Evolutionary conservation across 1,284 basidiomycete species (phyloP).

Genomic region (Ceratobasidium sp.): DNA sequence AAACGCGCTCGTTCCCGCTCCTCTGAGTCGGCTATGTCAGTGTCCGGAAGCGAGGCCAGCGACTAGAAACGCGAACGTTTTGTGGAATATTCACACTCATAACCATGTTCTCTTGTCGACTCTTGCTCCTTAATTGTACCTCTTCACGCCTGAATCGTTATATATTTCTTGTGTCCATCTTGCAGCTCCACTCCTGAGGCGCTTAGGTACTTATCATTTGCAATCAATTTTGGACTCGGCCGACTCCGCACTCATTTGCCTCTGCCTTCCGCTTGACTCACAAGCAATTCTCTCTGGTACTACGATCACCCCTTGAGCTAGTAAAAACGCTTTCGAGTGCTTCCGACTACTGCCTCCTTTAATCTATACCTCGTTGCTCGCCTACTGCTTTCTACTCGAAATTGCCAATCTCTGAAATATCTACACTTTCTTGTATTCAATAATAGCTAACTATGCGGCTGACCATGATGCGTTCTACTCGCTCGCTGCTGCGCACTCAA

Average conservation of each 20-base stretch:
- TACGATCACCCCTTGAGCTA: conserved; percentile 8
- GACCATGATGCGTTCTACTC: conserved; percentile 5
- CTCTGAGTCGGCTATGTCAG: conserved; percentile 29
- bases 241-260: conserved; percentile 18
- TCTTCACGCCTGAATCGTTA: background rate
- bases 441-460: conserved; percentile 11
- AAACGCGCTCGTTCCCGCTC: conserved; percentile 21
- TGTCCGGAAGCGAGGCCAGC: conserved; percentile 26
- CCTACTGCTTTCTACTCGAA: background rate
- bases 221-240: conserved; percentile 35
- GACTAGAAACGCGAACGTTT: no score
- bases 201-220: conserved; percentile 8
- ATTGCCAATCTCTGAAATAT: no score
- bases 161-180: conserved; percentile 9
- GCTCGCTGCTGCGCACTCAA: conserved; percentile 20
- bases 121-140: no score
- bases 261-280: conserved; percentile 15
- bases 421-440: background rate
- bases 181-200: background rate
- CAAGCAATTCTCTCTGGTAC: background rate
- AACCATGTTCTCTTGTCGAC: no score
- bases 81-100: no score
- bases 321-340: no score
- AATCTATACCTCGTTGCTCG: background rate
- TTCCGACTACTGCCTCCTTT: background rate